phyloP scores from a whole-genome alignment of 1,284 basidiomycete genomes.

The Ganoderma lingzhi region DNA sequence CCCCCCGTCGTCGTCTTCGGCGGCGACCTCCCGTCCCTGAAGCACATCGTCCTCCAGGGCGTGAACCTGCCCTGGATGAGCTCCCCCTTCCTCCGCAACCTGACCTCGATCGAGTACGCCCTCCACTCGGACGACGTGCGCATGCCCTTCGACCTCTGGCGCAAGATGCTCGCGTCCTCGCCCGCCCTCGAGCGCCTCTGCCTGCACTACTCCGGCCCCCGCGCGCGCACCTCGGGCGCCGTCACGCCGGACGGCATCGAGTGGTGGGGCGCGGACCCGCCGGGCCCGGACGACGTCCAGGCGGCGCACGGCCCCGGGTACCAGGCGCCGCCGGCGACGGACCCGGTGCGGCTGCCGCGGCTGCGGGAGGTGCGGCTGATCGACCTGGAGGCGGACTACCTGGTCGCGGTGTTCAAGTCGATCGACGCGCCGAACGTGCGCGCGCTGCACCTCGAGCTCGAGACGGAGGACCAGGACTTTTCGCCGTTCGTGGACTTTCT shows the following conservation, averaged over 20 bases:
- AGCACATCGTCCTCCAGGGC: slow-evolving; percentile 65
- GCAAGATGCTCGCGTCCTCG: slow-evolving; percentile 55
- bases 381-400: slow-evolving; percentile 62
- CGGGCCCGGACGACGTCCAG: slow-evolving; percentile 17
- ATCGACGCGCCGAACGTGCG: slow-evolving; percentile 54
- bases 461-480: slow-evolving; percentile 55
- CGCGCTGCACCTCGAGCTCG: slow-evolving; percentile 56
- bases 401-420: slow-evolving; percentile 51
- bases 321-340: slow-evolving; percentile 34
- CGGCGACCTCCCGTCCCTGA: slow-evolving; percentile 55
- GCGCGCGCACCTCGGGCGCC: slow-evolving; percentile 46
- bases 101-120: slow-evolving; percentile 62
- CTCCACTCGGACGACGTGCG: slow-evolving; percentile 67
- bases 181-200: slow-evolving; percentile 55
- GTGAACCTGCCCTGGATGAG: slow-evolving; percentile 68
- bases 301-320: slow-evolving; percentile 8
- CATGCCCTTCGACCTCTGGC: slow-evolving; percentile 60
- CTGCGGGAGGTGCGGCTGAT: slow-evolving; percentile 56
- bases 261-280: slow-evolving; percentile 30
- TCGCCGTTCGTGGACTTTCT: slow-evolving; percentile 54
- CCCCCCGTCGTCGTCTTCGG: slow-evolving; percentile 63
- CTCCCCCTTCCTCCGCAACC: slow-evolving; percentile 57
- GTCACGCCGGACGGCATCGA: slow-evolving; percentile 30
- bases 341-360: slow-evolving; percentile 46
- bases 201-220: slow-evolving; percentile 65